These are phyloP conservation scores for Arachis monticola DNA, from an alignment of 331 rosid species.

Conservation along the genomic window DNA sequence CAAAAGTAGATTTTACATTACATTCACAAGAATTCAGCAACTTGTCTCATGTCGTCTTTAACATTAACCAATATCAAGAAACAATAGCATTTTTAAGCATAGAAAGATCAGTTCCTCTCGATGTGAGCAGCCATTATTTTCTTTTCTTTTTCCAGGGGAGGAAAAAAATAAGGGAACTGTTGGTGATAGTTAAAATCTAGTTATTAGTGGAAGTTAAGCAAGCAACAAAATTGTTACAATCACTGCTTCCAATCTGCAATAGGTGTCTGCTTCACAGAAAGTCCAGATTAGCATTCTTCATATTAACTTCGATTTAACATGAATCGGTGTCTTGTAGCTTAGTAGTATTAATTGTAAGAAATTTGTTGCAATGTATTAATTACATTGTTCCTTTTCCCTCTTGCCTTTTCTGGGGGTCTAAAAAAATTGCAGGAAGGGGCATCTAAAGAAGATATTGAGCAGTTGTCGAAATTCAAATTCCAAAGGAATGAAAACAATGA, in stretches of 20 bases:
- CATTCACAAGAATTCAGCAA: slow-evolving; percentile 23
- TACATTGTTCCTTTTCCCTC: slow-evolving; percentile 7
- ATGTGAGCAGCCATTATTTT: not conserved
- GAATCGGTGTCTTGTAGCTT: slow-evolving; percentile 29
- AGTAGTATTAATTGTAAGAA: slow-evolving; percentile 21
- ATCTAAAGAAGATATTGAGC: slow-evolving; percentile 89
- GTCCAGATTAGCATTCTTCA: slow-evolving; percentile 10
- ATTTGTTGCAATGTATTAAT: slow-evolving; percentile 18
- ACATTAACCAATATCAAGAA: slow-evolving; percentile 28
- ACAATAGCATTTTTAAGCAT: slow-evolving; percentile 16
- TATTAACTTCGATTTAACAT: slow-evolving; percentile 12
- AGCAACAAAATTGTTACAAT: not conserved
- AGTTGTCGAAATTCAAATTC: slow-evolving; percentile 80
- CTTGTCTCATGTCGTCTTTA: slow-evolving; percentile 15
- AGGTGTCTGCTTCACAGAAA: slow-evolving; percentile 6
- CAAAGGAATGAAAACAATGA: slow-evolving; percentile 55
- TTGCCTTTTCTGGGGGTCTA: slow-evolving; percentile 28
- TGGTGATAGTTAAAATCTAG: slow-evolving; percentile 16
- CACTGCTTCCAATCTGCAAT: slow-evolving; percentile 12
- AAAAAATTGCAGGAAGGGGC: slow-evolving; percentile 86
- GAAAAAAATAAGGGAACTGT: not conserved
- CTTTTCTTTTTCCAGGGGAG: not conserved
- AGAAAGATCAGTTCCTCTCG: slow-evolving; percentile 37
- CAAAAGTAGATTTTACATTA: slow-evolving; percentile 23
- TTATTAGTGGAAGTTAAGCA: slow-evolving; percentile 25